Conservation (phyloP, 139 green algal genomes). For the Raphidocelis subcapitata region DNA sequence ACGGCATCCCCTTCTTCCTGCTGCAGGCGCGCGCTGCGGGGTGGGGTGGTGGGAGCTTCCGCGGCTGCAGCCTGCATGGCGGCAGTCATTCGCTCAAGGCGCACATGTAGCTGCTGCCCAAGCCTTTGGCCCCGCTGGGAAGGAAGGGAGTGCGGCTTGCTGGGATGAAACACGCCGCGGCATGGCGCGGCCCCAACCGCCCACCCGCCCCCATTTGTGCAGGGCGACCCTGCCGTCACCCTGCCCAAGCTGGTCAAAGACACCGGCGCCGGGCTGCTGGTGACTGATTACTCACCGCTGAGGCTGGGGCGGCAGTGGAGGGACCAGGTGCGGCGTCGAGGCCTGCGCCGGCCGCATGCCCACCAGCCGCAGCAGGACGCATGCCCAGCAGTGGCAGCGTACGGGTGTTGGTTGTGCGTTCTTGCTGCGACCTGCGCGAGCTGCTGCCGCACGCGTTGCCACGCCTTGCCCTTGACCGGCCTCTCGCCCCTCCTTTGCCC, state of each 20-base stretch:
- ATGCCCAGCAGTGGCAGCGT: not conserved
- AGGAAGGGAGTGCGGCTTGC: too few relatives aligned
- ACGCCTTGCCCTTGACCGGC: not conserved
- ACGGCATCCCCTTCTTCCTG: constrained; percentile 84
- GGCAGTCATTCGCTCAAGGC: too few relatives aligned
- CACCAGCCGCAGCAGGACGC: not conserved
- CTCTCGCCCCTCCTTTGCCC: too few relatives aligned
- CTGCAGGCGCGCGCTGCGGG: constrained; percentile 33
- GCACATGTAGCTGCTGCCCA: too few relatives aligned
- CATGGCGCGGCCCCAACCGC: too few relatives aligned
- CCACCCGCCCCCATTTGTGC: not conserved
- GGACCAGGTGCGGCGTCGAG: constrained; percentile 37
- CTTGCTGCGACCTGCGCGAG: not conserved
- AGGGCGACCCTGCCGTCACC: constrained; percentile 71
- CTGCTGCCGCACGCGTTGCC: too few relatives aligned
- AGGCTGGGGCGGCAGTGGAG: constrained; percentile 76
- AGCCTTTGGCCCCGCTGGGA: too few relatives aligned
- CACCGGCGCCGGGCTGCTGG: constrained; percentile 66
- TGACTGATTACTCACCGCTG: constrained; percentile 90
- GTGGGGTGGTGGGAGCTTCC: too few relatives aligned
- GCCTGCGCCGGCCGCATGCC: too few relatives aligned
- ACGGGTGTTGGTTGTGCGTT: not conserved
- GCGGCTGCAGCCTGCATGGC: too few relatives aligned
- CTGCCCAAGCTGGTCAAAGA: constrained; percentile 69
- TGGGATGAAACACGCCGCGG: too few relatives aligned